Base-by-base conservation (phyloP, 352 stramenopile genomes). In the Pythium coloratum region DNA sequence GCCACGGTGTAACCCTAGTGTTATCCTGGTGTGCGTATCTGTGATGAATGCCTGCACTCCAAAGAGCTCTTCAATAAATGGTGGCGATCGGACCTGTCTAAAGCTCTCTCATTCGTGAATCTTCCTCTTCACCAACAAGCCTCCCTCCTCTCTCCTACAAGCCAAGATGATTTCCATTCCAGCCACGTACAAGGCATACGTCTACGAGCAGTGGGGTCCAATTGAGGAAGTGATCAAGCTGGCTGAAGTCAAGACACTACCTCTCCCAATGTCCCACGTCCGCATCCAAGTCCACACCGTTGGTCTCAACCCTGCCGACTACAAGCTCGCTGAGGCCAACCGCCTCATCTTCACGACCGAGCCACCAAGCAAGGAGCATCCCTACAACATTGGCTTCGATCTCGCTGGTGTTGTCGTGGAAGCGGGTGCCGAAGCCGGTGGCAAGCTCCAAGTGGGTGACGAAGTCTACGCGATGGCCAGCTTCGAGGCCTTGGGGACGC, bases 361-460 rank as follows among this genome's bases (percentile, higher is more conserved):
- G 6, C 32, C 51, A n/a, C 70, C 73, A 26, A 61, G 67, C 2
- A 18, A 10, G 0, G 73, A 78, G 33, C 59, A 65, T 2, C 75
- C 76, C 4, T 62, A 70, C 33, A 33, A 57, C 12, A 51, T 75
- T 40, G 80, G 80, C 55, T 72, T 78, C 8, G 79, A 87, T 47
- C 30, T 80, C 28, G 71, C 76, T 0, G 79, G 74, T 8, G 51
- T 57, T 9, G 49, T 86, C 3, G 66, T 73, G 3, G 74, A 78
- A 26, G 36, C 82, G 12, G 74, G 74, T 3, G 55, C 13, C 16
- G 56, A 67, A 2, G 20, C 46, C 14, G 63, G 78, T 50, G 73
- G 59, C 14, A 46, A 62, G 10, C 76, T 57, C 58, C 32, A 49
- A 16, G n/a, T 64, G 3, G 58, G 58, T 2, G 58, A 64, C 10